phyloP scores from a whole-genome alignment of 2,329 filamentous ascomycete genomes.

The Colletotrichum sidae region DNA sequence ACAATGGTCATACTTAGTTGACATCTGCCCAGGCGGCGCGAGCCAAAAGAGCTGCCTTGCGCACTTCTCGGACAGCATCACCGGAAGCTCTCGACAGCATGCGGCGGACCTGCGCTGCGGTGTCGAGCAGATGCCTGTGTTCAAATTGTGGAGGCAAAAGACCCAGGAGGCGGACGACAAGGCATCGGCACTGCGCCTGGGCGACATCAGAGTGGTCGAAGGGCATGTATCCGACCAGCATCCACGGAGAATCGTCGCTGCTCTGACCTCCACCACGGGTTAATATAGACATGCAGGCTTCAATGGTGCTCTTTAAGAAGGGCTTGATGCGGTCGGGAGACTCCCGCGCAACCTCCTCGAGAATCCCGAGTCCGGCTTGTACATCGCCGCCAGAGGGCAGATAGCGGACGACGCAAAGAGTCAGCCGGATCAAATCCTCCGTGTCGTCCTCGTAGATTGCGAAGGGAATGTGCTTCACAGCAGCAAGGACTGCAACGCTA shows the following conservation, averaged over 20 bases:
- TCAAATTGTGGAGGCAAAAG: slow-evolving; percentile 62
- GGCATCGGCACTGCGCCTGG: slow-evolving; percentile 53
- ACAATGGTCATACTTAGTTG: slow-evolving; percentile 31
- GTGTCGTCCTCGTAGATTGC: slow-evolving; percentile 64
- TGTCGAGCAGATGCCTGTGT: slow-evolving; percentile 56
- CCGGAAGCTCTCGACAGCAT: slow-evolving; percentile 64
- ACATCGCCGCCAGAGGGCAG: slow-evolving; percentile 56
- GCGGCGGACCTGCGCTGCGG: slow-evolving; percentile 57
- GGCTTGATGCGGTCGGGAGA: slow-evolving; percentile 58
- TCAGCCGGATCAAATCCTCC: slow-evolving; percentile 58
- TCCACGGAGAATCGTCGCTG: slow-evolving; percentile 43
- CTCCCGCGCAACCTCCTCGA: slow-evolving; percentile 60
- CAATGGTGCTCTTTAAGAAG: slow-evolving; percentile 62
- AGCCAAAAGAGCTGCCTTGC: slow-evolving; percentile 61
- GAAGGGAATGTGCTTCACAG: slow-evolving; percentile 62
- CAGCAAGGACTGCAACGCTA: slow-evolving; percentile 60
- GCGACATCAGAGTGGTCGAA: slow-evolving; percentile 22
- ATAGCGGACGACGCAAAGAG: slow-evolving; percentile 59
- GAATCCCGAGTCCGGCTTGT: slow-evolving; percentile 59
- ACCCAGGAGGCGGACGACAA: slow-evolving; percentile 60
- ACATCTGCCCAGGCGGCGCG: slow-evolving; percentile 60
- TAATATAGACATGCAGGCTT: slow-evolving; percentile 54
- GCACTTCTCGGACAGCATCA: slow-evolving; percentile 64
- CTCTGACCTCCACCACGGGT: slow-evolving; percentile 1
- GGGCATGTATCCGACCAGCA: slow-evolving; percentile 44